These are phyloP conservation scores for Botrytis aclada DNA, from an alignment of 2,329 filamentous ascomycete genomes.

Conservation along the genomic window DNA sequence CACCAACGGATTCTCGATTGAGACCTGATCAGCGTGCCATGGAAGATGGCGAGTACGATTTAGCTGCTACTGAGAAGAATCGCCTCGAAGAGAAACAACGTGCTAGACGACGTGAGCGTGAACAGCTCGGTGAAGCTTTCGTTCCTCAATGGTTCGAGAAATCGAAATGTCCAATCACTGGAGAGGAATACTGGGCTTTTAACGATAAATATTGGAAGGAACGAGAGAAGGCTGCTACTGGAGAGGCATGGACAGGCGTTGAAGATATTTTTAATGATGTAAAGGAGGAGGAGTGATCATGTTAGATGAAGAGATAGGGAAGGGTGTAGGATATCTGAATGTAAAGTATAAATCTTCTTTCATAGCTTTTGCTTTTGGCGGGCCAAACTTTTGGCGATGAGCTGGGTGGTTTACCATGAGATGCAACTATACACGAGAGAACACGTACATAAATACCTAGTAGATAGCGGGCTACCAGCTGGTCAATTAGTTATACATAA, in stretches of 20 bases:
- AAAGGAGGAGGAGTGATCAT: background rate
- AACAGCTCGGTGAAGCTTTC: slow-evolving; percentile 78
- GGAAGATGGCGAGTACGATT: slow-evolving; percentile 97
- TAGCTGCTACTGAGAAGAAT: slow-evolving; percentile 91
- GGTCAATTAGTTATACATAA: background rate
- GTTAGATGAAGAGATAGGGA: background rate
- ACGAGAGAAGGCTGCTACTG: slow-evolving; percentile 42
- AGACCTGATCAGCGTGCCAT: slow-evolving; percentile 94
- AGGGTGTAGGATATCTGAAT: slow-evolving; percentile 3
- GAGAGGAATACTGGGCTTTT: slow-evolving; percentile 87
- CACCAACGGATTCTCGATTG: slow-evolving; percentile 90
- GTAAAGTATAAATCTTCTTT: slow-evolving; percentile 13
- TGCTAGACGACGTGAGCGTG: slow-evolving; percentile 67
- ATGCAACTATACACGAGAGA: background rate
- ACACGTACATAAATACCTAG: background rate
- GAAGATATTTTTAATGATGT: slow-evolving; percentile 39
- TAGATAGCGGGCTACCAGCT: background rate
- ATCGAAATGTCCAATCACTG: slow-evolving; percentile 70
- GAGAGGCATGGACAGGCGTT: slow-evolving; percentile 36
- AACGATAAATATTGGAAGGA: slow-evolving; percentile 85
- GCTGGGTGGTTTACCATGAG: background rate
- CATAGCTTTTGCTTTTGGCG: slow-evolving; percentile 17
- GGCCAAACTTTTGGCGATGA: background rate
- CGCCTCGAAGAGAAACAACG: slow-evolving; percentile 90
- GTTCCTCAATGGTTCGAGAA: slow-evolving; percentile 81